These are phyloP conservation scores for Gillenia trifoliata DNA, from an alignment of 306 rosid species.

Conservation along the genomic window DNA sequence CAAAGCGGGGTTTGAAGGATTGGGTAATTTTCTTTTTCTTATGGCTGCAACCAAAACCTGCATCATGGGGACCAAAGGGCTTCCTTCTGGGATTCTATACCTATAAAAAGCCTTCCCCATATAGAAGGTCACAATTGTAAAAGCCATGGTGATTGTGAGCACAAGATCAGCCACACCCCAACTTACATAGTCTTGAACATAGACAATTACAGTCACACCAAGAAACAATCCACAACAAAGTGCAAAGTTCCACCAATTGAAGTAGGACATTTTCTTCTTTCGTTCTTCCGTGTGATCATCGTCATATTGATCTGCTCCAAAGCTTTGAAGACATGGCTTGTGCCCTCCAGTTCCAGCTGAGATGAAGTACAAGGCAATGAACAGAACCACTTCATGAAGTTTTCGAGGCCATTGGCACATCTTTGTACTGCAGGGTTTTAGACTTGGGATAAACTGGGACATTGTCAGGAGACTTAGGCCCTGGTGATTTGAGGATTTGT, in stretches of 20 bases:
- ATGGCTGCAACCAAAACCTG: conserved; percentile 83
- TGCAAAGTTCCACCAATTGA: conserved; percentile 93
- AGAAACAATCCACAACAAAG: conserved; percentile 67
- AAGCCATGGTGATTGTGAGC: conserved; percentile 54
- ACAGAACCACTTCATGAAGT: conserved; percentile 61
- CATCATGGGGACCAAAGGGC: conserved; percentile 79
- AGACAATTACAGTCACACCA: conserved; percentile 82
- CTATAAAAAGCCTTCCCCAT: conserved; percentile 66
- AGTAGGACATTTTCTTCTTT: conserved; percentile 76
- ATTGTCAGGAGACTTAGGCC: conserved; percentile 64
- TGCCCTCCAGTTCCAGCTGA: conserved; percentile 89
- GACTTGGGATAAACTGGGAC: conserved; percentile 62
- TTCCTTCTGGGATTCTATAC: conserved; percentile 56
- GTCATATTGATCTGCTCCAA: conserved; percentile 91
- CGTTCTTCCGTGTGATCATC: conserved; percentile 61
- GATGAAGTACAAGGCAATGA: conserved; percentile 62
- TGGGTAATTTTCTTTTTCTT: conserved; percentile 52
- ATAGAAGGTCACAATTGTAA: conserved; percentile 49
- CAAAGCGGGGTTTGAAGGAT: conserved; percentile 48
- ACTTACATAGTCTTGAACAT: conserved; percentile 58
- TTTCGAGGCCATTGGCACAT: conserved; percentile 51
- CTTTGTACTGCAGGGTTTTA: conserved; percentile 46
- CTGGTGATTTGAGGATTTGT: conserved; percentile 40
- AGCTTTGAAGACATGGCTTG: conserved; percentile 83
- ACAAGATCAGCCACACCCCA: conserved; percentile 77